Evolutionary conservation across 2,329 filamentous ascomycete species (phyloP), one percentile per base, ranked within the genome.

Genomic region (Pseudogymnoascus sp.): DNA sequence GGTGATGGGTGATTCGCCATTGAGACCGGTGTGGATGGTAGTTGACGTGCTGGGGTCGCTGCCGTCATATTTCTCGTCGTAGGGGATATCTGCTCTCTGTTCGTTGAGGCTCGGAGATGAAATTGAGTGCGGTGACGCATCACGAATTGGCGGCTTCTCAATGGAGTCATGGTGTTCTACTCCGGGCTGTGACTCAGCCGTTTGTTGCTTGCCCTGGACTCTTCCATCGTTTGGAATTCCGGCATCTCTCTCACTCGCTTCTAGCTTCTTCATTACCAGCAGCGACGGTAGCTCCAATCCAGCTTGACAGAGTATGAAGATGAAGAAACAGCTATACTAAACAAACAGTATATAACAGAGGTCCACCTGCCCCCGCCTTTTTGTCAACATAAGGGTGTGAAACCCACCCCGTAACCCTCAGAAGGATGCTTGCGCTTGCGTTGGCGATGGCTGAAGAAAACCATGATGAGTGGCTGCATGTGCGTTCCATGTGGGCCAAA

Each of bases 1-100:
- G 23, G 63, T 65, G 14, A 73, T 71, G 1, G 73, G 71, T 4
- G 62, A 60, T 6, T 31, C 14, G 14, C 14, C 25, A 54, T 54
- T 19, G 25, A 54, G 48, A 31, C 23, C 23, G 45, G 23, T 16
- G 45, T 51, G 45, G 8, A 4, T 23, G 19, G 11, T 14, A 23
- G 19, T 28, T 16, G 48, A 31, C 23, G 48, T 54, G 25, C 41
- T 23, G 41, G 41, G 41, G 10, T 16, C 2, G 39, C 48, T 54
- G 48, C 7, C 23, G 10, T 31, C 48, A 25, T 13, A 25, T n/a
- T 54, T 54, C 23, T 54, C 25, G 23, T 31, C 14, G n/a, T 54
- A 54, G 25, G 25, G 23, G 14, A 54, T n/a, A 54, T 54, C 25
- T 54, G 23, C 14, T 54, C 31, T 10, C 25, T 11, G 48, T 31